phyloP scores from a whole-genome alignment of 177 flowering plant species.

The Vitis hybrid region DNA sequence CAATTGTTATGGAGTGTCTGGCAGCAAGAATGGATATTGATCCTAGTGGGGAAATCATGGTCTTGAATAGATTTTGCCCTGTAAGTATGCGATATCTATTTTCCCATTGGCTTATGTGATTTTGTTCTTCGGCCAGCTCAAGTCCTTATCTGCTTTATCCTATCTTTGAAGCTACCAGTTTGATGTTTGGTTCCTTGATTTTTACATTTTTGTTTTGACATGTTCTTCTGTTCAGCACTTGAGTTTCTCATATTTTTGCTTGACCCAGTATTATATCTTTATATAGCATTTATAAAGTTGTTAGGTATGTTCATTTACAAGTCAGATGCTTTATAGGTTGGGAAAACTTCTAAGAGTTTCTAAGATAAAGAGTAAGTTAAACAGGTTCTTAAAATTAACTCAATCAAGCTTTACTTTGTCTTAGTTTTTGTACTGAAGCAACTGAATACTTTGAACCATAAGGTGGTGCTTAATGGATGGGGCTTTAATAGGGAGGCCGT shows the following conservation, averaged over 20 bases:
- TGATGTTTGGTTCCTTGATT: neutral
- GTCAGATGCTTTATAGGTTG: neutral
- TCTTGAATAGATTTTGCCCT: slow-evolving; percentile 68
- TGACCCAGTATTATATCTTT: no score
- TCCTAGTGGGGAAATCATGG: slow-evolving; percentile 86
- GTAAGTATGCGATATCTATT: slow-evolving; percentile 45
- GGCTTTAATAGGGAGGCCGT: neutral
- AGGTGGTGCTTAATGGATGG: neutral
- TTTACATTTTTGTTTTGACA: neutral
- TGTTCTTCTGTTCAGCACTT: neutral
- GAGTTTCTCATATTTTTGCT: neutral
- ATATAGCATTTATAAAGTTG: neutral
- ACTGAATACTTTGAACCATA: neutral
- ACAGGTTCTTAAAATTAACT: neutral
- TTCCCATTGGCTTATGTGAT: neutral
- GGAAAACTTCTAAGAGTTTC: neutral
- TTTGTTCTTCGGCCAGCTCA: neutral
- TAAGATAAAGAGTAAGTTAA: neutral
- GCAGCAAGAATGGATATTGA: slow-evolving; percentile 58
- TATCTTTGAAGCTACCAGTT: neutral
- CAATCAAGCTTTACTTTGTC: no score
- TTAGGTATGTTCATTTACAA: neutral
- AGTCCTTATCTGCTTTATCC: neutral
- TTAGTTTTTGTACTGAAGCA: no score
- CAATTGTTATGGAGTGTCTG: slow-evolving; percentile 74